Evolutionary conservation across 2,329 filamentous ascomycete genomes (phyloP), one percentile per base, ranked within the genome.

Genomic region (Arthrobotrys entomopaga): DNA sequence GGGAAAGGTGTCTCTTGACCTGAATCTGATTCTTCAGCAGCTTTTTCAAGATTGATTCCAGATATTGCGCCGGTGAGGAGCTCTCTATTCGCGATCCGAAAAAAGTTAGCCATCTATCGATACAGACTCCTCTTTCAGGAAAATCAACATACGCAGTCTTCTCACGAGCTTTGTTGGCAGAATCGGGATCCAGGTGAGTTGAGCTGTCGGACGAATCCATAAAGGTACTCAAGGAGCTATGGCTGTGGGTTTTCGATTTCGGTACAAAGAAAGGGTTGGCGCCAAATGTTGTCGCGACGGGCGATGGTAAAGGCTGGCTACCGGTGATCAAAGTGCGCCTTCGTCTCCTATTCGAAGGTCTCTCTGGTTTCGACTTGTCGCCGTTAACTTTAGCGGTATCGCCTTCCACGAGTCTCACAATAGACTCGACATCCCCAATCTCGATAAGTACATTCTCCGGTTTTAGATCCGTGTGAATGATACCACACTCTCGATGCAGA

Each of bases 371-470:
- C 49, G 75, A 57, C 42, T 77, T 93, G 81, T 96, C 92, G 82
- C 95, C 95, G 75, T 91, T 90, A 59, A 88, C 86, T 78, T 87
- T 87, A 78, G 70, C 63, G 10, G 70, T 75, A 16, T 75, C 70
- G 53, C 70, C 70, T 48, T 73, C 65, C 19, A 75, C 70, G 19
- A 75, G 70, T n/a, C 70, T 56, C 15, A 99, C 95, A 76, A 98
- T 98, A 82, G 98, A 92, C 84, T 99, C 95, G 57, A 99, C 95
- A 79, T 99, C 95, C 77, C 95, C 95, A 80, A 99, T 98, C 83
- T 99, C 95, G 81, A 99, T 98, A 77, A 99, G 85, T 34, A 99
- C 95, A 80, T 99, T 99, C 81, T 99, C 95, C 54, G 95, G 95
- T 82, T 99, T 97, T 78, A 98, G 84, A 81, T 97, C 94, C 74